Evolutionary conservation across 1,284 basidiomycete genomes (phyloP).

Genomic region (Wolfiporia cocos): DNA sequence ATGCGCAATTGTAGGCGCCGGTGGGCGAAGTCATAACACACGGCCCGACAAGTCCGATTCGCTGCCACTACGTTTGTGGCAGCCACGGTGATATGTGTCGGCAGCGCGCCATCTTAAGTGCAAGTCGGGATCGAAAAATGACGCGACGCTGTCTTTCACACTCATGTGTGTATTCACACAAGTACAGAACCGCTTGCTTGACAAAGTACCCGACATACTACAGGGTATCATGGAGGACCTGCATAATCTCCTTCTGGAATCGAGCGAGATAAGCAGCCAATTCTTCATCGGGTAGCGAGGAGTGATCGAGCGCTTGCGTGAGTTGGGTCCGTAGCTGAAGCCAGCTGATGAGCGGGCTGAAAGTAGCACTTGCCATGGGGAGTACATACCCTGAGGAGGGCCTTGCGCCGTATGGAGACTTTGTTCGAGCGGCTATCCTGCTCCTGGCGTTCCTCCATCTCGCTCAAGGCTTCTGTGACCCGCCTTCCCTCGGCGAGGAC

Average conservation of each 20-base stretch:
- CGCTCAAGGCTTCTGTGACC: conserved; percentile 55
- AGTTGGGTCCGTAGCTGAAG: conserved; percentile 63
- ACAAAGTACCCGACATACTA: conserved; percentile 5
- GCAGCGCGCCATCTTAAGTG: too few relatives aligned
- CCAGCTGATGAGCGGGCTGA: background rate
- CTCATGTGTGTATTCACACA: too few relatives aligned
- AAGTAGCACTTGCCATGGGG: background rate
- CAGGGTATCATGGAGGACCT: conserved; percentile 40
- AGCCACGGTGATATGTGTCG: too few relatives aligned
- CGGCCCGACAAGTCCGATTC: too few relatives aligned
- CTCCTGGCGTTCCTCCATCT: conserved; percentile 51
- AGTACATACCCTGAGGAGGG: conserved; percentile 55
- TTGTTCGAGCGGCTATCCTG: conserved; percentile 56
- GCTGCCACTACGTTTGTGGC: too few relatives aligned
- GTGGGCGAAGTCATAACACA: too few relatives aligned
- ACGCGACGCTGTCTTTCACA: too few relatives aligned
- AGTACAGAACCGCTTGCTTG: too few relatives aligned
- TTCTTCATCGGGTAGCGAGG: conserved; percentile 61
- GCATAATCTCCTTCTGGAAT: conserved; percentile 64
- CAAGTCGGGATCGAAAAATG: too few relatives aligned
- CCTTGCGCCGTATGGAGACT: conserved; percentile 56
- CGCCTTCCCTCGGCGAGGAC: conserved; percentile 57
- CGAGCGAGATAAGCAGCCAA: conserved; percentile 55
- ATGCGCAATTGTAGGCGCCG: too few relatives aligned
- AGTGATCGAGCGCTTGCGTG: conserved; percentile 61